A percentile compares a stretch with the other conserved stretches of the same genome.
Evolutionary conservation across 306 rosid genomes (phyloP).

Genomic region (Dryas alaskensis): DNA sequence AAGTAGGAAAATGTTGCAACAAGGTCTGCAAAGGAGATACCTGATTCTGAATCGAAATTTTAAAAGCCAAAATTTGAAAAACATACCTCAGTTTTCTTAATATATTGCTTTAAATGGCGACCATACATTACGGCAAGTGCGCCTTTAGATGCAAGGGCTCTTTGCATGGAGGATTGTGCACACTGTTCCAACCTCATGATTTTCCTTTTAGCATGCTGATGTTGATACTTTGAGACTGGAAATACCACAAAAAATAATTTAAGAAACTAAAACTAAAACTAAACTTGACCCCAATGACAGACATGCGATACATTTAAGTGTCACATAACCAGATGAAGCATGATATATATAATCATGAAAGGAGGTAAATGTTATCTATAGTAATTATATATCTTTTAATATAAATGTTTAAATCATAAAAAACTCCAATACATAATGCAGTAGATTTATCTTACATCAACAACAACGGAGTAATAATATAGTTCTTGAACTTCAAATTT

Average conservation of each 20-base stretch:
- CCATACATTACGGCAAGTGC: constrained; percentile 75
- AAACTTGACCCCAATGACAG: neutral
- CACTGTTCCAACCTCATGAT: constrained; percentile 81
- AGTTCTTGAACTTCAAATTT: neutral
- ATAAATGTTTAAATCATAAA: neutral
- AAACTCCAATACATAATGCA: neutral
- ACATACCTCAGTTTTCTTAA: constrained; percentile 61
- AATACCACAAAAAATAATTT: constrained; percentile 1
- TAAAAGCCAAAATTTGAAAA: neutral
- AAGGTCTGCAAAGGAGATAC: constrained; percentile 7
- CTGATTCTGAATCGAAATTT: neutral
- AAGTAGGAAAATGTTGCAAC: constrained; percentile 26
- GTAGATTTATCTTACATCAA: neutral
- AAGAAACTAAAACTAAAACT: neutral
- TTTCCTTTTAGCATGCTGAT: constrained; percentile 52
- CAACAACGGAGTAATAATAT: neutral
- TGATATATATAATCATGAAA: neutral
- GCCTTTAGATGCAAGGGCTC: constrained; percentile 61
- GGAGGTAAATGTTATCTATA: too few species aligned
- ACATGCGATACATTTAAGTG: neutral
- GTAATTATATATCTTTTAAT: neutral
- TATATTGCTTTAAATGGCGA: constrained; percentile 55
- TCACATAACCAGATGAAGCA: neutral
- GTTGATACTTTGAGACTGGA: constrained; percentile 53
- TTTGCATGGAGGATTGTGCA: constrained; percentile 47